phyloP scores from a whole-genome alignment of 2,329 filamentous ascomycete species.

The Pseudogymnoascus sp. region DNA sequence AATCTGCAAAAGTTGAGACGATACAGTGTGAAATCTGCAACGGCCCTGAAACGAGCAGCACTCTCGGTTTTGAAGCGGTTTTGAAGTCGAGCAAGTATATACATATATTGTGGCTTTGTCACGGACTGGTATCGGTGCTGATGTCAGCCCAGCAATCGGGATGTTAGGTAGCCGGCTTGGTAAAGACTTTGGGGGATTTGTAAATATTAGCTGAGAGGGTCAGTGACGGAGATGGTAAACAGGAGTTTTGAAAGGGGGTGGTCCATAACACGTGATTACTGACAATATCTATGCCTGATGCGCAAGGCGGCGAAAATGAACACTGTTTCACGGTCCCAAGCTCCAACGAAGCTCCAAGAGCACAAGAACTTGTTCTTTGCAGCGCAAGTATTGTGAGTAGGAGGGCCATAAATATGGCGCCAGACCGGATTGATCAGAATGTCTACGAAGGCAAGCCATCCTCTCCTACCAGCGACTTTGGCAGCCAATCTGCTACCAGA shows the following conservation, averaged over 20 bases:
- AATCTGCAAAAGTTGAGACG: slow-evolving; percentile 3
- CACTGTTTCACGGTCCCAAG: background rate
- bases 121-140: background rate
- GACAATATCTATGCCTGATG: background rate
- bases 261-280: background rate
- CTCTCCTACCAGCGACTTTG: background rate
- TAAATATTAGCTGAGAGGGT: background rate
- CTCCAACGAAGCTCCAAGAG: background rate
- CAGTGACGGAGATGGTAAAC: background rate
- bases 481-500: background rate
- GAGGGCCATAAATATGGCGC: background rate
- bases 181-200: background rate
- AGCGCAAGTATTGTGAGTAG: background rate
- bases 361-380: background rate
- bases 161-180: background rate
- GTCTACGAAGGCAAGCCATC: slow-evolving; percentile 1
- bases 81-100: background rate
- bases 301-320: background rate
- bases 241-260: background rate
- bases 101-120: background rate
- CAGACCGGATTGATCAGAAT: slow-evolving; percentile 8
- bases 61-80: background rate
- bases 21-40: background rate
- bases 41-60: background rate
- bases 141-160: background rate